Percentiles rank a stretch among this genome's conserved stretches.
Conservation (phyloP, 768 basidiomycete species). For the Russula virescens region DNA sequence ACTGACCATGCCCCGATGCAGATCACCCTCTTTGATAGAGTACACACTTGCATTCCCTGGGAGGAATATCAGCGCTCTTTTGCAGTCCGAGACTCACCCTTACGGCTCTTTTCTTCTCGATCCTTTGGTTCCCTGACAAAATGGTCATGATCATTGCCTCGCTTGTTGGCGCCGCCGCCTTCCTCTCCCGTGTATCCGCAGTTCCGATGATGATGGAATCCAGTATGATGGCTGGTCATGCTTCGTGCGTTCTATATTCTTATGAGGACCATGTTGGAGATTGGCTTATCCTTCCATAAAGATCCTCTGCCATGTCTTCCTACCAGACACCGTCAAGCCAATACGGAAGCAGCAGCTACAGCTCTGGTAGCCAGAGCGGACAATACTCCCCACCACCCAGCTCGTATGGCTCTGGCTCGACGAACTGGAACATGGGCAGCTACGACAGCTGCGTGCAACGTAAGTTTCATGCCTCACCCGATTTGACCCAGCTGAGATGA, state of each 20-base stretch:
- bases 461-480: constrained; percentile 32
- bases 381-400: not conserved
- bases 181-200: constrained; percentile 50
- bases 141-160: constrained; percentile 58
- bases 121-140: constrained; percentile 34
- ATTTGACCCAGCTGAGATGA: constrained; percentile 1
- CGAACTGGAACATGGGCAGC: constrained; percentile 49
- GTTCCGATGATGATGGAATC: constrained; percentile 25
- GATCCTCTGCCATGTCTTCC: not conserved
- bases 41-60: constrained; percentile 50
- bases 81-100: constrained; percentile 40
- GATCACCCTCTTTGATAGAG: constrained; percentile 75
- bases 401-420: constrained; percentile 55
- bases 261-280: too few relatives aligned
- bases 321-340: constrained; percentile 33
- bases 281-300: not conserved
- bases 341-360: not conserved
- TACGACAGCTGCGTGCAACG: constrained; percentile 69
- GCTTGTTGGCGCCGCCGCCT: constrained; percentile 47
- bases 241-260: not conserved
- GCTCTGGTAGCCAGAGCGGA: not conserved
- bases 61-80: constrained; percentile 46
- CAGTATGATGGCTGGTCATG: constrained; percentile 18
- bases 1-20: constrained; percentile 26
- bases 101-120: constrained; percentile 37